A percentile compares a stretch with the other conserved stretches of the same genome.
These are phyloP conservation scores for Exophiala spinifera DNA, from an alignment of 2,329 filamentous ascomycete genomes.

Conservation along the genomic window DNA sequence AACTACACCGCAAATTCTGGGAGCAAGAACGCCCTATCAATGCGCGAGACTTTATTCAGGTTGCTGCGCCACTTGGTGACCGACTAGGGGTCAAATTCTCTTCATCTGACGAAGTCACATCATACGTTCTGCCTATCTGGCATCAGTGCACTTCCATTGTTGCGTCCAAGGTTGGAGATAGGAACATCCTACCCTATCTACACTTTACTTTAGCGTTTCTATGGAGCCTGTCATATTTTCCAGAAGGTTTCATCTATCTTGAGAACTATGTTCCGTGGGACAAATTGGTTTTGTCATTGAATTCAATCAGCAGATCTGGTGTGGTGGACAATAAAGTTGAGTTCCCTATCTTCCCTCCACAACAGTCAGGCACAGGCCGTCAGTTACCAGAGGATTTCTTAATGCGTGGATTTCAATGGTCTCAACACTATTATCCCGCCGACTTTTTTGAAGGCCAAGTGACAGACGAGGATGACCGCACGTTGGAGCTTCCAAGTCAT, in stretches of 20 bases:
- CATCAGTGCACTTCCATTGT: conserved; percentile 44
- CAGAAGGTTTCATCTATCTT: conserved; percentile 39
- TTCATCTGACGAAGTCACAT: conserved; percentile 31
- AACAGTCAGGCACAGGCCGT: conserved; percentile 39
- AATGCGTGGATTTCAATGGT: conserved; percentile 55
- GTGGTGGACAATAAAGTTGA: conserved; percentile 38
- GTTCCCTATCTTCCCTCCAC: conserved; percentile 41
- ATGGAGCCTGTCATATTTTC: conserved; percentile 40
- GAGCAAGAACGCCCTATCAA: conserved; percentile 1
- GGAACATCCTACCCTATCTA: conserved; percentile 53
- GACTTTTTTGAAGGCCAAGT: conserved; percentile 51
- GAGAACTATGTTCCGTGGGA: conserved; percentile 51
- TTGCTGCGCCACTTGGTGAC: conserved; percentile 15
- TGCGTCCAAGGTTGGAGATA: conserved; percentile 48
- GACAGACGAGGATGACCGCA: conserved; percentile 55
- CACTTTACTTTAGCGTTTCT: conserved; percentile 56
- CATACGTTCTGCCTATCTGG: conserved; percentile 39
- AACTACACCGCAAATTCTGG: conserved; percentile 29
- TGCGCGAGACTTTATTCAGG: conserved; percentile 10
- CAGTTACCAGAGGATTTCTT: conserved; percentile 60
- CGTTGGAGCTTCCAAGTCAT: conserved; percentile 50
- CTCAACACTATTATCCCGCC: conserved; percentile 45
- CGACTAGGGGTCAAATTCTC: conserved; percentile 25
- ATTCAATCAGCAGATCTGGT: conserved; percentile 47
- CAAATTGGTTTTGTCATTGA: conserved; percentile 51